These are phyloP conservation scores for Tinospora cordifolia DNA, from an alignment of 164 flowering plant species.

Conservation along the genomic window DNA sequence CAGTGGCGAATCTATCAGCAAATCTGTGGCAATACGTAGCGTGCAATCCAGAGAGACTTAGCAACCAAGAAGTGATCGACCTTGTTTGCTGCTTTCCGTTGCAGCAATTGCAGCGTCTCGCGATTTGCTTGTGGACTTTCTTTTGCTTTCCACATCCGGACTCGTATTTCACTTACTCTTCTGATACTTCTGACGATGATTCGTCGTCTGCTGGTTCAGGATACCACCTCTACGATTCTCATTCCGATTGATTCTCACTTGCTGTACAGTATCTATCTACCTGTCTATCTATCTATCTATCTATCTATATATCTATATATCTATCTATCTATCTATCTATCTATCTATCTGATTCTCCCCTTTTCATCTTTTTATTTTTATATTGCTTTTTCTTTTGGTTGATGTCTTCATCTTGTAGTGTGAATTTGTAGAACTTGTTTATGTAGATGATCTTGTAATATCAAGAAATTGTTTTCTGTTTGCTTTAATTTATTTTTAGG, in stretches of 20 bases:
- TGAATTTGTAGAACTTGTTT: background rate
- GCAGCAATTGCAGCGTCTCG: constrained; percentile 54
- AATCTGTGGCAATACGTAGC: constrained; percentile 71
- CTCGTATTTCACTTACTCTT: constrained; percentile 18
- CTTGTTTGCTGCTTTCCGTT: constrained; percentile 76
- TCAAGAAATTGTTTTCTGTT: background rate
- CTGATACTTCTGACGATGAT: constrained; percentile 16
- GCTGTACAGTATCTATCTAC: constrained; percentile 7
- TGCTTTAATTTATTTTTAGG: background rate
- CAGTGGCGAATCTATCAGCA: constrained; percentile 62
- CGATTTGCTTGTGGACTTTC: constrained; percentile 52
- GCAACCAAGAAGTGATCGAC: constrained; percentile 44
- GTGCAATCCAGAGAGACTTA: constrained; percentile 68
- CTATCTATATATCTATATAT: background rate
- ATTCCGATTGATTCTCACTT: constrained; percentile 25
- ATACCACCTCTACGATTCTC: constrained; percentile 19
- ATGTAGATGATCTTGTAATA: background rate
- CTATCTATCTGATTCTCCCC: background rate
- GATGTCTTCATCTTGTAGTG: background rate
- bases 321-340: background rate
- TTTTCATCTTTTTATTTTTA: background rate
- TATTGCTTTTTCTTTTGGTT: background rate
- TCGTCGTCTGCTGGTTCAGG: constrained; percentile 17
- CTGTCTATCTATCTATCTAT: background rate
- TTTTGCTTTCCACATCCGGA: constrained; percentile 45